Evolutionary conservation across 2,329 filamentous ascomycete genomes (phyloP).

Genomic region (Aspergillus fructus): DNA sequence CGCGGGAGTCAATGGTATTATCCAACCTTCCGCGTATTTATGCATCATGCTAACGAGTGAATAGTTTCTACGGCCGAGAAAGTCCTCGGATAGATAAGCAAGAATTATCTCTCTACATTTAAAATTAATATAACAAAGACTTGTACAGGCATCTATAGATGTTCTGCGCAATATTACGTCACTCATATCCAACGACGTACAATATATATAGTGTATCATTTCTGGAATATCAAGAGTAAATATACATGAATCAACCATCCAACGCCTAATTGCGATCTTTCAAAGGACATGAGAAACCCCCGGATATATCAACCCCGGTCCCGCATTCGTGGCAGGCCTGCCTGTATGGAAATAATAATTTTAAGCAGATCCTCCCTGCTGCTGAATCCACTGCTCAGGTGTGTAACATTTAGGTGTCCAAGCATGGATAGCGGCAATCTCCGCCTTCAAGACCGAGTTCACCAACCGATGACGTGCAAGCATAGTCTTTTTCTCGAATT

Average conservation of each 20-base stretch:
- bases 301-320: conserved; percentile 15
- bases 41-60: background rate
- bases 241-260: conserved; percentile 16
- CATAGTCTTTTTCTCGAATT: conserved; percentile 70
- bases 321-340: background rate
- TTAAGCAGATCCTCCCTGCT: conserved; percentile 30
- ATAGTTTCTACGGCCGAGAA: conserved; percentile 52
- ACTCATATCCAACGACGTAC: background rate
- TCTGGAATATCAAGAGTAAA: conserved; percentile 6
- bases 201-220: conserved; percentile 6
- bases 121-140: background rate
- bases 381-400: conserved; percentile 77
- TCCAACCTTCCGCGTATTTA: background rate
- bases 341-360: background rate
- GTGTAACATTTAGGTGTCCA: conserved; percentile 96
- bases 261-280: conserved; percentile 20
- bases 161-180: background rate
- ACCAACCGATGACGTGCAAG: conserved; percentile 84
- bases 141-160: background rate
- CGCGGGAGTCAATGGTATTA: conserved; percentile 73
- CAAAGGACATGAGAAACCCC: conserved; percentile 11
- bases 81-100: conserved; percentile 45
- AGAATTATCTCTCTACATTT: background rate
- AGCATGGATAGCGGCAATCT: conserved; percentile 88
- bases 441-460: conserved; percentile 76